Evolutionary conservation across 495 filamentous ascomycete genomes (phyloP).

Genomic region (Bacidia rubella): DNA sequence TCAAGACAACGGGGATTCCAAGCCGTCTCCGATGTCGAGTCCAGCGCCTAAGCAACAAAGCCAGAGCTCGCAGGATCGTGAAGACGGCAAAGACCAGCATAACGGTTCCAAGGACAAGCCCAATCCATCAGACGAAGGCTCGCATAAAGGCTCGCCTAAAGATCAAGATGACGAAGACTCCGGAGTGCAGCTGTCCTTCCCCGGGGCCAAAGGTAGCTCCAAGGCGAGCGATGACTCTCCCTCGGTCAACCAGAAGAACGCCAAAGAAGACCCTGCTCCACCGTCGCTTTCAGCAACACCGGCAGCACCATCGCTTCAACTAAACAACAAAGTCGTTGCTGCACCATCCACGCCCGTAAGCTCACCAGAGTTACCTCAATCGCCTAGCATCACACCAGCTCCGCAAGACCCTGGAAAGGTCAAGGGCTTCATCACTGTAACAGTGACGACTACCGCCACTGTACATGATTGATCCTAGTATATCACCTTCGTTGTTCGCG

Average conservation of each 20-base stretch:
- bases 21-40: not conserved
- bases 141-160: too few species aligned
- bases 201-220: not conserved
- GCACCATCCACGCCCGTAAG: not conserved
- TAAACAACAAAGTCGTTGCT: not conserved
- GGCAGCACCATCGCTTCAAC: not conserved
- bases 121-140: not conserved
- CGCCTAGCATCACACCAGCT: not conserved
- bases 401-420: not conserved
- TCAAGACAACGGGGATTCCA: not conserved
- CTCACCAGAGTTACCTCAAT: not conserved
- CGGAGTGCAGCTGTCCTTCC: constrained; percentile 5
- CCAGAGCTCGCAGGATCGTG: not conserved
- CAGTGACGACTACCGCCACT: constrained; percentile 1
- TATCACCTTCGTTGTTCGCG: not conserved
- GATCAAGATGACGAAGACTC: not conserved
- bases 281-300: not conserved
- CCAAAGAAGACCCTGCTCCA: not conserved
- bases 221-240: not conserved
- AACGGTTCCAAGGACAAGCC: not conserved
- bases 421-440: constrained; percentile 5
- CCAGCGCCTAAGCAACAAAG: not conserved
- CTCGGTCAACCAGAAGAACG: not conserved
- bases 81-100: not conserved
- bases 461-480: not conserved